Conservation (phyloP, 2,329 filamentous ascomycete species). For the Ceratocystis smalleyi region DNA sequence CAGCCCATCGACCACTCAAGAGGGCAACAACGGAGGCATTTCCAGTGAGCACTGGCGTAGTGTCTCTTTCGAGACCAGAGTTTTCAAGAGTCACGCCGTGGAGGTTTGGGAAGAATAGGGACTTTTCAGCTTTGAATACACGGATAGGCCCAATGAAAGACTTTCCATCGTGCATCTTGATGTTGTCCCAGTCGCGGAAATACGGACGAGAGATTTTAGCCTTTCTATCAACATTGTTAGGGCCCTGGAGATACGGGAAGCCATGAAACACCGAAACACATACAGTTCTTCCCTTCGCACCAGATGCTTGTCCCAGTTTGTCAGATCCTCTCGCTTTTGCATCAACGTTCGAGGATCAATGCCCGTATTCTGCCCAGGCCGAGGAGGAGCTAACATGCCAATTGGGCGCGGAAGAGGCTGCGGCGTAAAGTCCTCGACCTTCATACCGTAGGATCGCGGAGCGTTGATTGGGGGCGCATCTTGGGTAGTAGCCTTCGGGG, state of each 20-base stretch:
- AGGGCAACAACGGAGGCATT: slow-evolving; percentile 65
- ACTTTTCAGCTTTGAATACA: slow-evolving; percentile 67
- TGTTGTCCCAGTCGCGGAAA: slow-evolving; percentile 87
- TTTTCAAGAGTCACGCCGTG: slow-evolving; percentile 60
- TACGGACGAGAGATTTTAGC: slow-evolving; percentile 71
- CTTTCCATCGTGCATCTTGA: slow-evolving; percentile 72
- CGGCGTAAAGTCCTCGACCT: slow-evolving; percentile 39
- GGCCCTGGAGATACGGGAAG: neutral
- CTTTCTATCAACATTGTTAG: slow-evolving; percentile 34
- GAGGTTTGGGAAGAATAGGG: slow-evolving; percentile 89
- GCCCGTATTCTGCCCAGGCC: slow-evolving; percentile 67
- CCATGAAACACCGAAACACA: slow-evolving; percentile 17
- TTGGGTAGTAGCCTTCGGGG: neutral
- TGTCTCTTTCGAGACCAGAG: slow-evolving; percentile 41
- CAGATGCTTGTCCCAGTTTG: slow-evolving; percentile 73
- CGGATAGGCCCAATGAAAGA: slow-evolving; percentile 73
- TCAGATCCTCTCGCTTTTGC: slow-evolving; percentile 63
- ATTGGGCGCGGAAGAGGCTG: slow-evolving; percentile 57
- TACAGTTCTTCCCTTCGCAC: slow-evolving; percentile 61
- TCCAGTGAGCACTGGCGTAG: slow-evolving; percentile 57
- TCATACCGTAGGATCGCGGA: slow-evolving; percentile 44
- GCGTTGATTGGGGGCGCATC: slow-evolving; percentile 36
- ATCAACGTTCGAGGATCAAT: slow-evolving; percentile 50
- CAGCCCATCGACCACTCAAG: slow-evolving; percentile 74
- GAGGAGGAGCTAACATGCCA: slow-evolving; percentile 59